These are phyloP conservation scores for Phytophthora macrochlamydospora DNA, from an alignment of 352 stramenopile genomes.

Conservation along the genomic window DNA sequence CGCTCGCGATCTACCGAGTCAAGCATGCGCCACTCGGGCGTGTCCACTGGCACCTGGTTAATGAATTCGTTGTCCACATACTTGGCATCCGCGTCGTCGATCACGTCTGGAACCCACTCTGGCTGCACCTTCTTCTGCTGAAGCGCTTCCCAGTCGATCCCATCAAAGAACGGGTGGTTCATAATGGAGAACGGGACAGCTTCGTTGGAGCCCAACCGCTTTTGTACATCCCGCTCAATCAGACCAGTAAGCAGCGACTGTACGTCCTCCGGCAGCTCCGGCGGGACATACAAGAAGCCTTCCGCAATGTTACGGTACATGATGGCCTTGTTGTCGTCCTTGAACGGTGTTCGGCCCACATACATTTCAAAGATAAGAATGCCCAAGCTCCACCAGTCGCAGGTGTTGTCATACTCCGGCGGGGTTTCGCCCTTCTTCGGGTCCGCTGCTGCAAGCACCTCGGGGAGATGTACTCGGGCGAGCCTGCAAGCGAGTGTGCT, in stretches of 20 bases:
- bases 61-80: constrained; percentile 91
- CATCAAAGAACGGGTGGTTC: constrained; percentile 88
- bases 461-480: constrained; percentile 92
- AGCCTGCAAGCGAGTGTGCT: constrained; percentile 76
- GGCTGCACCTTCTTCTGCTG: constrained; percentile 81
- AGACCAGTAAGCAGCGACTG: constrained; percentile 80
- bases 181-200: constrained; percentile 88
- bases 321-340: constrained; percentile 89
- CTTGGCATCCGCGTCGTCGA: constrained; percentile 85
- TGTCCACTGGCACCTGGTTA: constrained; percentile 86
- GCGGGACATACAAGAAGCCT: constrained; percentile 80
- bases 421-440: constrained; percentile 39
- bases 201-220: constrained; percentile 81
- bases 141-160: constrained; percentile 87
- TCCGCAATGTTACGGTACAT: constrained; percentile 94
- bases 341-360: constrained; percentile 91
- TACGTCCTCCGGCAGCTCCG: constrained; percentile 68
- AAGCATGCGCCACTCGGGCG: constrained; percentile 89
- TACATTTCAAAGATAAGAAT: constrained; percentile 93
- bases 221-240: constrained; percentile 73
- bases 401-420: constrained; percentile 76
- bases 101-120: constrained; percentile 83
- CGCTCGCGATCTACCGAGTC: constrained; percentile 86
- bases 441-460: constrained; percentile 82
- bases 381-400: constrained; percentile 92